These are phyloP conservation scores for Allomyces javanicus DNA, from an alignment of 192 early-diverging fungal genomes.

Conservation along the genomic window DNA sequence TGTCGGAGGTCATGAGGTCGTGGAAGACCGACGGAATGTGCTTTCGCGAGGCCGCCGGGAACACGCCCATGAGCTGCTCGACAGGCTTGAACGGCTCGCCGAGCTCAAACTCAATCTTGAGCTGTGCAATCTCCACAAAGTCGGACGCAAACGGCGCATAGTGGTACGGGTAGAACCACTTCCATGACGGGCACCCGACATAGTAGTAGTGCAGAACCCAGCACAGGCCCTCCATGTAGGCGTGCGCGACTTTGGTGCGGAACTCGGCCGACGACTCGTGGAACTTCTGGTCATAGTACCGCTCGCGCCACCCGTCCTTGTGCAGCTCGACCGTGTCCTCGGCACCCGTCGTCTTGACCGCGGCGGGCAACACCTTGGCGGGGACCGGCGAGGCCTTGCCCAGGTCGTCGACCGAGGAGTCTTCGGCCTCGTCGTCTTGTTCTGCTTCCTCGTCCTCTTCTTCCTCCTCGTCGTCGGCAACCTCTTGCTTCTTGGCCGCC, in stretches of 20 bases:
- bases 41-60: conserved; percentile 66
- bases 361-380: conserved; percentile 8
- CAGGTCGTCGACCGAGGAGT: conserved; percentile 30
- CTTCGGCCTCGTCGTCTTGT: conserved; percentile 17
- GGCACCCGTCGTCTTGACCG: conserved; percentile 13
- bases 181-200: conserved; percentile 85
- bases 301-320: conserved; percentile 54
- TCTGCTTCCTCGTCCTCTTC: conserved; percentile 21
- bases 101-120: conserved; percentile 47
- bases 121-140: conserved; percentile 9
- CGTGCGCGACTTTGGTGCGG: conserved; percentile 22
- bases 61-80: conserved; percentile 97
- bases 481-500: neutral
- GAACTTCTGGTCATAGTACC: conserved; percentile 64
- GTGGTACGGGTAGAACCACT: conserved; percentile 96
- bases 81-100: conserved; percentile 83
- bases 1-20: conserved; percentile 58
- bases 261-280: conserved; percentile 11
- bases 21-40: conserved; percentile 68
- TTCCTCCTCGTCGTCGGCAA: conserved; percentile 7
- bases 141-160: conserved; percentile 90
- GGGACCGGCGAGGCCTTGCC: conserved; percentile 15
- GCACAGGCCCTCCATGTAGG: conserved; percentile 79
- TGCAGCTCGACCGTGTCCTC: conserved; percentile 39
- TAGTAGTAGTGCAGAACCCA: conserved; percentile 98